These are phyloP conservation scores for Omphalotus guepiniiformis DNA, from an alignment of 768 basidiomycete genomes.

Conservation along the genomic window DNA sequence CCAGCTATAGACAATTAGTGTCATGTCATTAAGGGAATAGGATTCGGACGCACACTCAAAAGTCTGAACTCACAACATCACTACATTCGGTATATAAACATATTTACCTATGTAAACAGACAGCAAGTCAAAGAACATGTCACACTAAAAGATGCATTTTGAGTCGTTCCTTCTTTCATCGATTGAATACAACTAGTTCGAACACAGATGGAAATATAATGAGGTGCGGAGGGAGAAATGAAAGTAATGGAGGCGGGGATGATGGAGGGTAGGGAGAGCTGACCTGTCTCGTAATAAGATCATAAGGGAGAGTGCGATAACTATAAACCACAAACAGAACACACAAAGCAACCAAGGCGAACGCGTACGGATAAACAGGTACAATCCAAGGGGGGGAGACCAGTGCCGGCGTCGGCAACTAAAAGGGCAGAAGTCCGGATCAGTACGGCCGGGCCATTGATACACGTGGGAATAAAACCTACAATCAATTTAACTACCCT, in stretches of 20 bases:
- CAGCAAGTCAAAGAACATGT: background rate
- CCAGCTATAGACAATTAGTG: too few species aligned
- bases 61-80: too few species aligned
- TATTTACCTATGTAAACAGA: background rate
- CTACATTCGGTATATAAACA: background rate
- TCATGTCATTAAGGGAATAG: too few species aligned
- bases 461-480: background rate
- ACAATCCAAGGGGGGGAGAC: too few species aligned
- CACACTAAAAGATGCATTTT: slow-evolving; percentile 1
- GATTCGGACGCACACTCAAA: too few species aligned
- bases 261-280: background rate
- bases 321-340: slow-evolving; percentile 2
- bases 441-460: too few species aligned
- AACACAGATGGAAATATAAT: background rate
- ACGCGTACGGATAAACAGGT: too few species aligned
- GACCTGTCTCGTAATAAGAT: background rate
- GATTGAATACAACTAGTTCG: slow-evolving; percentile 6
- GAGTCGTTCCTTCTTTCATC: slow-evolving; percentile 3
- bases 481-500: slow-evolving; percentile 32
- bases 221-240: background rate
- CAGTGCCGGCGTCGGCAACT: too few species aligned
- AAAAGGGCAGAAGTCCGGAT: too few species aligned
- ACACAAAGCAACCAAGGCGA: too few species aligned
- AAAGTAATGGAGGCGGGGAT: background rate
- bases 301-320: slow-evolving; percentile 5